Percentiles rank a stretch among this genome's conserved stretches.
These are phyloP conservation scores for Boletus hoseneyae DNA, from an alignment of 1,284 basidiomycete genomes.

Conservation along the genomic window DNA sequence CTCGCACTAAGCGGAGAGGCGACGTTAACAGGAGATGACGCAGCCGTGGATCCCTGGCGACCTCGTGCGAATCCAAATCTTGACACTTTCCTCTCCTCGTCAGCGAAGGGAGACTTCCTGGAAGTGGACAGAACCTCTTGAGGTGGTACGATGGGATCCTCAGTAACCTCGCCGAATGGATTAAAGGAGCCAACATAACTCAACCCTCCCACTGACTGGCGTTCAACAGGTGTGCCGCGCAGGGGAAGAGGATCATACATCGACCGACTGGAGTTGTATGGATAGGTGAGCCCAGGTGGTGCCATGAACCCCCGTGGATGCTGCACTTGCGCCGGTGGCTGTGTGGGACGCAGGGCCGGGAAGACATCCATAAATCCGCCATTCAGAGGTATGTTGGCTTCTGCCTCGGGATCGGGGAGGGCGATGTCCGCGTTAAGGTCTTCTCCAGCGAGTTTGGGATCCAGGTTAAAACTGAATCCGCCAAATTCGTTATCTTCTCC, in stretches of 20 bases:
- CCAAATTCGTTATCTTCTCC: constrained; percentile 53
- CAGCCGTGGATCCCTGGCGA: constrained; percentile 53
- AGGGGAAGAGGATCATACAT: constrained; percentile 50
- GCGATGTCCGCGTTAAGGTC: constrained; percentile 41
- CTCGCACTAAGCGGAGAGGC: constrained; percentile 53
- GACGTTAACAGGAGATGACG: constrained; percentile 59
- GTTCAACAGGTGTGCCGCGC: constrained; percentile 42
- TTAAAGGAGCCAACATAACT: constrained; percentile 74
- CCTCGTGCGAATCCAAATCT: constrained; percentile 83
- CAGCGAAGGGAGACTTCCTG: constrained; percentile 32
- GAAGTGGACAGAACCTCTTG: constrained; percentile 21
- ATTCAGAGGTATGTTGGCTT: constrained; percentile 51
- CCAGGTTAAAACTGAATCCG: constrained; percentile 80
- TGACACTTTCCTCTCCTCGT: constrained; percentile 74
- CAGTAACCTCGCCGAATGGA: constrained; percentile 64
- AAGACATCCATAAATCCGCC: constrained; percentile 66
- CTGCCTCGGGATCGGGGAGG: constrained; percentile 53
- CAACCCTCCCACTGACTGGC: constrained; percentile 43
- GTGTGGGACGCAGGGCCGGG: constrained; percentile 48
- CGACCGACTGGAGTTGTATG: constrained; percentile 44
- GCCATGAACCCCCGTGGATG: constrained; percentile 38
- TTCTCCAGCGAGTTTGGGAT: constrained; percentile 64
- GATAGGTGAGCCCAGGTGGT: constrained; percentile 52
- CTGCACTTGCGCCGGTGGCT: constrained; percentile 25
- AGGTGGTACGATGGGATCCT: constrained; percentile 35